Conservation (phyloP, 2,329 filamentous ascomycete genomes). For the Anisogramma anomala region DNA sequence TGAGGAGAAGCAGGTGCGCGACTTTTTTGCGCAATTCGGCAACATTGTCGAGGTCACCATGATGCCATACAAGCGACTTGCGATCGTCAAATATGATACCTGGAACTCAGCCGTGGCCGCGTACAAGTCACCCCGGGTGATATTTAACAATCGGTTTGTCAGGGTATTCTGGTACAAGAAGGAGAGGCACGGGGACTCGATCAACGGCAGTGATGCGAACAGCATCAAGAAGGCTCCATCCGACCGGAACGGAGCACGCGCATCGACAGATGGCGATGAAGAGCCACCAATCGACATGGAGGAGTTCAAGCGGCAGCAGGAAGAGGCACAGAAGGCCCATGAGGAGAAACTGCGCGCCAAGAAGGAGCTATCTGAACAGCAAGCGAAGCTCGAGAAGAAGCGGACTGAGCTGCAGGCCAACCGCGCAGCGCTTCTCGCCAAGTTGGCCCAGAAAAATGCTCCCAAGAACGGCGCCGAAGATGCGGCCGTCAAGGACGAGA, state of each 20-base stretch:
- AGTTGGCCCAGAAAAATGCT: slow-evolving; percentile 33
- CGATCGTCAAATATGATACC: slow-evolving; percentile 56
- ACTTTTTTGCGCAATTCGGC: slow-evolving; percentile 65
- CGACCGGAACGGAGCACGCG: slow-evolving; percentile 15
- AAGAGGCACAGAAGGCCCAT: slow-evolving; percentile 57
- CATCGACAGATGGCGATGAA: slow-evolving; percentile 28
- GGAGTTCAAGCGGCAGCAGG: slow-evolving; percentile 56
- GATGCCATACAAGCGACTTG: slow-evolving; percentile 54
- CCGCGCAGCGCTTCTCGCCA: slow-evolving; percentile 52
- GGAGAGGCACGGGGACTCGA: slow-evolving; percentile 27
- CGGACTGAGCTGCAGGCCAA: slow-evolving; percentile 49
- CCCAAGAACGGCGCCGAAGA: neutral
- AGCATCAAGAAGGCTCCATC: slow-evolving; percentile 20
- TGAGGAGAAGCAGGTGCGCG: slow-evolving; percentile 50
- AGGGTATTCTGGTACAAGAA: slow-evolving; percentile 70
- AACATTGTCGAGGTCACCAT: slow-evolving; percentile 51
- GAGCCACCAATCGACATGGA: slow-evolving; percentile 49
- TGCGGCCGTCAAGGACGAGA: slow-evolving; percentile 14
- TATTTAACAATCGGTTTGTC: slow-evolving; percentile 78
- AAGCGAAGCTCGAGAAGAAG: slow-evolving; percentile 53
- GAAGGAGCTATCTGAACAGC: slow-evolving; percentile 49
- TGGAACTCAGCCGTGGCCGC: slow-evolving; percentile 58
- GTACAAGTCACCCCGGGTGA: slow-evolving; percentile 64
- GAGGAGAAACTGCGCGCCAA: slow-evolving; percentile 54
- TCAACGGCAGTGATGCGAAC: slow-evolving; percentile 21